A percentile compares a stretch with the other conserved stretches of the same genome.
These are phyloP conservation scores for Takashimella tepidaria DNA, from an alignment of 1,284 basidiomycete species.

Conservation along the genomic window DNA sequence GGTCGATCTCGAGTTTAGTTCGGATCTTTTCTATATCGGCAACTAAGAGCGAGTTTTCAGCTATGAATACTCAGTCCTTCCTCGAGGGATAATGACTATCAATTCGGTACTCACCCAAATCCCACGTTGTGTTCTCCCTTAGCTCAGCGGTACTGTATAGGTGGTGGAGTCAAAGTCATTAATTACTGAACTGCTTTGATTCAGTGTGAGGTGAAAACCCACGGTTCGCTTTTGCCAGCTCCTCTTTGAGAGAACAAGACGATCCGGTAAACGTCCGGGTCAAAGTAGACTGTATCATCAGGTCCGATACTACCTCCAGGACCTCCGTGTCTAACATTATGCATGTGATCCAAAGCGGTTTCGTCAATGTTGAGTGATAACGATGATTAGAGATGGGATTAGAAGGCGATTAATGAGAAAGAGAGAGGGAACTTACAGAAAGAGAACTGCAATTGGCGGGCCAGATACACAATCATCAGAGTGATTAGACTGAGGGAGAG, in stretches of 20 bases:
- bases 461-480: not conserved
- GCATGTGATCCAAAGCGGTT: not conserved
- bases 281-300: constrained; percentile 70
- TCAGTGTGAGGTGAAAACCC: constrained; percentile 6
- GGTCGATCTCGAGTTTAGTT: constrained; percentile 64
- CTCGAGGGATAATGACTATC: too few relatives aligned
- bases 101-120: too few relatives aligned
- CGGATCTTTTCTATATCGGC: constrained; percentile 81
- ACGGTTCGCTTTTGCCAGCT: constrained; percentile 76
- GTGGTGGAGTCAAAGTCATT: too few relatives aligned
- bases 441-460: not conserved
- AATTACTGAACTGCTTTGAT: too few relatives aligned
- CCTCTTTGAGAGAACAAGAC: constrained; percentile 74
- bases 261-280: constrained; percentile 71
- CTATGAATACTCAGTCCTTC: too few relatives aligned
- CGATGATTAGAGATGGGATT: constrained; percentile 35
- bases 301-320: constrained; percentile 35
- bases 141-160: constrained; percentile 63
- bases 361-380: not conserved
- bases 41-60: too few relatives aligned
- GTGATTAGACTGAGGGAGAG: not conserved
- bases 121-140: constrained; percentile 90
- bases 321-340: constrained; percentile 23
- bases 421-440: not conserved
- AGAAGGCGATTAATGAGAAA: constrained; percentile 61